Conservation (phyloP, 1,139 yeast genomes). For the Pichia sp. region DNA sequence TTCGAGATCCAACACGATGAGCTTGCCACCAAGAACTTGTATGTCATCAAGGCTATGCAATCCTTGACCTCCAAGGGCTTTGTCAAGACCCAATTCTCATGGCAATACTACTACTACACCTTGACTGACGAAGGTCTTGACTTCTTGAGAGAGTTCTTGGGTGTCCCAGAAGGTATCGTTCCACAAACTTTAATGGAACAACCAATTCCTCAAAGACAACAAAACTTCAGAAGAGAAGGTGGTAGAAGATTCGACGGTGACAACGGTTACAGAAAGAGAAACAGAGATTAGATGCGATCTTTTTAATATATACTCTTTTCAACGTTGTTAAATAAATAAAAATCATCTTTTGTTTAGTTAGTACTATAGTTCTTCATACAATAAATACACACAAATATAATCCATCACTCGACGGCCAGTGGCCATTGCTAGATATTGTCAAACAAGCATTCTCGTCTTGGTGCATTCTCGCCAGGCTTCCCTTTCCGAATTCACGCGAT, state of each 20-base stretch:
- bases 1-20: slow-evolving; percentile 97
- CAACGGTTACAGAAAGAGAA: slow-evolving; percentile 43
- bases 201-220: slow-evolving; percentile 80
- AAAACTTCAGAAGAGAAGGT: slow-evolving; percentile 51
- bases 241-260: slow-evolving; percentile 34
- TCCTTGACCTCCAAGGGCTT: slow-evolving; percentile 97
- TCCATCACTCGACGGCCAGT: neutral
- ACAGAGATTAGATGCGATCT: slow-evolving; percentile 25
- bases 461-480: too few species aligned
- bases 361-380: slow-evolving; percentile 8
- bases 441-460: too few species aligned
- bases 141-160: slow-evolving; percentile 96
- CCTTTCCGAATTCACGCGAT: too few species aligned
- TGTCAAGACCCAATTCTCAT: slow-evolving; percentile 99
- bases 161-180: slow-evolving; percentile 97
- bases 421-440: too few species aligned
- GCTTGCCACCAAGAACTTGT: slow-evolving; percentile 95
- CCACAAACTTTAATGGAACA: slow-evolving; percentile 98
- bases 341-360: slow-evolving; percentile 5
- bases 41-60: slow-evolving; percentile 98
- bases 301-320: slow-evolving; percentile 2
- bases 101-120: slow-evolving; percentile 99
- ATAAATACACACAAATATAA: slow-evolving; percentile 4
- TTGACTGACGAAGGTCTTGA: slow-evolving; percentile 99
- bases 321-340: slow-evolving; percentile 1